Base-by-base conservation (phyloP, 1,139 yeast species). In the Candida sanyaensis region DNA sequence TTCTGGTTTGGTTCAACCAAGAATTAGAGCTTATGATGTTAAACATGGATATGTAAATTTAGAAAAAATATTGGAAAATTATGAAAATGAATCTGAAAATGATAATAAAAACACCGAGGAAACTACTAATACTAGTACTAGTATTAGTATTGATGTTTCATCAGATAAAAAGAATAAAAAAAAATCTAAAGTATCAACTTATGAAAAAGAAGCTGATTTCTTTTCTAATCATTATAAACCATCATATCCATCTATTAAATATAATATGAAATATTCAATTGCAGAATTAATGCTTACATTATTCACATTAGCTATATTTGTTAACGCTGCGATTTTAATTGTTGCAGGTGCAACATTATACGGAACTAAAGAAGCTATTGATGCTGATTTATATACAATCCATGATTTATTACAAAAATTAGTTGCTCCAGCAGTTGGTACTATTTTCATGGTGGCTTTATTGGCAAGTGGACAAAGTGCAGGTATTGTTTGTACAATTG, bases 401-500 rank as follows among this genome's bases (percentile, higher is more conserved):
- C 84, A 88, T 63, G 69, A 74, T 34, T 71, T 88, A 59, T 70
- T 88, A 33, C 72, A 81, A 0, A 58, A 62, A 36, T 77, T 78
- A 43, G 69, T 88, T 31, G 81, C 90, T 0, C 89, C 89, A 4
- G 84, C 79, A 2, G 92, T 87, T 1, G 96, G 95, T 29, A 83
- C 89, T 0, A 69, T 88, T 0, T 88, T 88, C 66, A 87, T 87
- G 81, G 67, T 87, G 40, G 93, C 96, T 0, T 70, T 88, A 55
- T 68, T 88, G 33, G 78, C 84, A 55, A 82, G 89, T 50, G 96
- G 96, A 7, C 89, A 86, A 60, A 83, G 89, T 51, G 92, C 96
- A 0, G 95, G 95, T 42, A 84, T 88, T 50, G 92, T 88, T 1
- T 88, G 96, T 62, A 88, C 96, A 0, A 85, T 88, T 66, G 89